A percentile compares a stretch with the other conserved stretches of the same genome.
These are phyloP conservation scores for Scedosporium dehoogii DNA, from an alignment of 2,329 filamentous ascomycete species.

Conservation along the genomic window DNA sequence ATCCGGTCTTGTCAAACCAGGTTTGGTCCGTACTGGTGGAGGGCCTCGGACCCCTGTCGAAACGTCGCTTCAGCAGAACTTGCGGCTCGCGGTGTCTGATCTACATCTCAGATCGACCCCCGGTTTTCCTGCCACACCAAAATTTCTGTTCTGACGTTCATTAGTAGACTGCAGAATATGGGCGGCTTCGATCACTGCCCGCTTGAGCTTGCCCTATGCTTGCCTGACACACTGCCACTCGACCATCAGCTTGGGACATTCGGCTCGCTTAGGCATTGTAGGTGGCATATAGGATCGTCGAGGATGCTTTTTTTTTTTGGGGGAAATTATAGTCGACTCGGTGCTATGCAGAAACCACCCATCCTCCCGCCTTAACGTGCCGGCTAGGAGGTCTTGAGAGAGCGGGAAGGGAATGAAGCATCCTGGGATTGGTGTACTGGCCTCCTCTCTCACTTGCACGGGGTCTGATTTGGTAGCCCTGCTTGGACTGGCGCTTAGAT, in stretches of 20 bases:
- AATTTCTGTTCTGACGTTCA: no score
- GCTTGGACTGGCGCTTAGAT: not conserved
- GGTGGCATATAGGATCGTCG: not conserved
- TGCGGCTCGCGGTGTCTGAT: not conserved
- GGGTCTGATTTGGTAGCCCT: not conserved
- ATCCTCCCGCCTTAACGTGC: not conserved
- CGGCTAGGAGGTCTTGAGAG: not conserved
- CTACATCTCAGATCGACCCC: not conserved
- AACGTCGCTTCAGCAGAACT: not conserved
- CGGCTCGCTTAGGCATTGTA: not conserved
- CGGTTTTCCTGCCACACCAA: not conserved
- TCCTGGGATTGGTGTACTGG: not conserved
- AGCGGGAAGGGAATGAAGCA: not conserved
- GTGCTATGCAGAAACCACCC: not conserved
- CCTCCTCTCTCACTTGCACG: not conserved
- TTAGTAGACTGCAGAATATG: no score
- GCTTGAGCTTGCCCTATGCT: not conserved
- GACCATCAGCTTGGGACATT: not conserved
- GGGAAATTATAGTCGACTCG: not conserved
- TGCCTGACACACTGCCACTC: not conserved
- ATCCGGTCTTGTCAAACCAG: not conserved
- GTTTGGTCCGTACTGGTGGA: no score
- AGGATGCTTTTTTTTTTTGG: not conserved
- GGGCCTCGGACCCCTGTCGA: not conserved
- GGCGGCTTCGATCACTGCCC: not conserved